Evolutionary conservation across 2,329 filamentous ascomycete genomes (phyloP), one percentile per base, ranked within the genome.

Genomic region (Trichoderma brevicompactum): DNA sequence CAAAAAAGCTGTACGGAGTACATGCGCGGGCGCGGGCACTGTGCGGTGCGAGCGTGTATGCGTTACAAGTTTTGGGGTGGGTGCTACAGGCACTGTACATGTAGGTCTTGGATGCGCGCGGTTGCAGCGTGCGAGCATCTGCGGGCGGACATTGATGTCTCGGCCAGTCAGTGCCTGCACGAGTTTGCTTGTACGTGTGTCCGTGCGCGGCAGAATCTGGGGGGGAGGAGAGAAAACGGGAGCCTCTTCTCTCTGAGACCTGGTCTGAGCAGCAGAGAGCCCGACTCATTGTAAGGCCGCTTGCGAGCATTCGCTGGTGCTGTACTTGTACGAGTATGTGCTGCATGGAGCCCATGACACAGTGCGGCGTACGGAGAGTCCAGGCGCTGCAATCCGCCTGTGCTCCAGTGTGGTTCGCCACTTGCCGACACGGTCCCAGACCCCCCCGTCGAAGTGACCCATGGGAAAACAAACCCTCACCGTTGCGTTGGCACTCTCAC

Each of bases 401-500:
- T 34, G 48, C 13, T 15, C 23, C 40, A 41, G 48, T 50, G 48
- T 34, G 48, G 12, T 34, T 50, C 28, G 48, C 48, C 23, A 50
- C 48, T 12, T 50, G 12, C 5, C 54, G n/a, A 36, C 55, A 46
- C 55, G 32, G 55, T 34, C 17, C 58, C 46, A 36, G 58, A 19
- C 50, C 48, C 38, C 52, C 40, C 52, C 40, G 15, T 43, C 36
- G 10, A 38, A 10, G 2, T 10, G 36, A 38, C 15, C 15, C 40
- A 23, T 46, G n/a, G 44, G 44, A 2, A 38, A 2, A 38, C 36
- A 38, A 28, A 19, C 56, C 43, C 13, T 60, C 32, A 15, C 36
- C 36, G 36, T 58, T 58, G 56, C 56, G 56, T n/a, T 63, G 59
- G 59, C 32, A 46, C 49, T 44, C n/a, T 44, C 59, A 38, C 59